Base-by-base conservation (phyloP, 2,329 filamentous ascomycete species). In the Emergomyces pasteurianus region DNA sequence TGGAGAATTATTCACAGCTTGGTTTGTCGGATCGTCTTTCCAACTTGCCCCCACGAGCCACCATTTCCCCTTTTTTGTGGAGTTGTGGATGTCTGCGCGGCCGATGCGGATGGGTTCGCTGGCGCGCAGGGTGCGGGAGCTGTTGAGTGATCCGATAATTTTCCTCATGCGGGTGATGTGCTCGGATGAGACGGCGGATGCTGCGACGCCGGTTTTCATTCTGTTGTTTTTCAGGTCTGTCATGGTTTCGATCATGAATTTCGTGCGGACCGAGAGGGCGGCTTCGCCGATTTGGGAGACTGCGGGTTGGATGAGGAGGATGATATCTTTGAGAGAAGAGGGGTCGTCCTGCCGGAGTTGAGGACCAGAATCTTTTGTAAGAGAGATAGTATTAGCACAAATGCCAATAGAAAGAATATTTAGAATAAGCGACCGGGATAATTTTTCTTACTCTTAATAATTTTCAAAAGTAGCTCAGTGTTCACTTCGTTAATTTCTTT, bases 1-100 rank as follows among this genome's bases (percentile, higher is more conserved):
- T n/a, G 23, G n/a, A 2, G 26, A 5, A n/a, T n/a, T n/a, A n/a
- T n/a, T n/a, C 26, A 42, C 60, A 50, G 65, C 49, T 49, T 52
- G 61, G 52, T 34, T 67, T 62, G 38, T 66, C 1, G 78, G 70
- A 21, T 72, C 71, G 50, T 76, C 71, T 47, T 78, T 79, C 84
- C 92, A 96, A 73, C 91, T 96, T n/a, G 94, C 92, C 58, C 94
- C 94, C 5, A 97, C 89, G 23, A 97, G 83, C 94, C 94, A 99
- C 94, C 94, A 99, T 77, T 96, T 96, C 0, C 94, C 94, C 70
- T 87, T 89, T 71, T 88, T 92, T 47, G 92, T 88, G 0, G 87
- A 87, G 63, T 92, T 84, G 64, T 85, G 85, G 58, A 99, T 89
- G 69, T 99, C 94, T 43, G 82, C 80, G 3, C 96, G 80, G 12